Percentiles rank a stretch among this genome's conserved stretches.
Conservation (phyloP, 805 yeast species). For the Grigorovia humatica region DNA sequence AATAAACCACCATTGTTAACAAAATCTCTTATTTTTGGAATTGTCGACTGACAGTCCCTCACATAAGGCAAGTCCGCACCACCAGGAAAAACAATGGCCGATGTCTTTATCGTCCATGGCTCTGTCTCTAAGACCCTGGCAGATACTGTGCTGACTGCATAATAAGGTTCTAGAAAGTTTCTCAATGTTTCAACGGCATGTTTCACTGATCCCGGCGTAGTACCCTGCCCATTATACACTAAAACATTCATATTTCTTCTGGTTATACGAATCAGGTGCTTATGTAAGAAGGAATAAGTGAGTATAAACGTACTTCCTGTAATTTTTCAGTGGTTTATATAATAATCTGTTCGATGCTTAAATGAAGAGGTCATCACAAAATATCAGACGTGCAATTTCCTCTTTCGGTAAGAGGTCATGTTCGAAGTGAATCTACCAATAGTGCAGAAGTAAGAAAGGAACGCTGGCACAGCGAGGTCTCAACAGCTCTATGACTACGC, state of each 20-base stretch:
- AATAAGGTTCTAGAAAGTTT: constrained; percentile 68
- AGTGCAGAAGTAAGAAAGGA: neutral
- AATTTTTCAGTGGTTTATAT: neutral
- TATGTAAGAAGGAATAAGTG: neutral
- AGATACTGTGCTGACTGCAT: constrained; percentile 70
- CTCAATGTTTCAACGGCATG: constrained; percentile 74
- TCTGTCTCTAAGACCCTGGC: constrained; percentile 56
- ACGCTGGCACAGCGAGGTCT: no score
- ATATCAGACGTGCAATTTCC: neutral
- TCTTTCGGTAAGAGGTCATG: neutral
- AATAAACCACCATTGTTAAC: constrained; percentile 70
- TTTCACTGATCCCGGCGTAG: constrained; percentile 77
- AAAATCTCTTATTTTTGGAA: constrained; percentile 48
- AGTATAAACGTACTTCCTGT: neutral
- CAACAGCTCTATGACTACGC: no score
- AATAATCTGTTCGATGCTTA: neutral
- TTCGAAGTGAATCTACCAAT: neutral
- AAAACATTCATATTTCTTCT: constrained; percentile 51
- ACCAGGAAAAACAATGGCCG: constrained; percentile 82
- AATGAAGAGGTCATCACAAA: no score
- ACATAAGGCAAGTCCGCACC: constrained; percentile 94
- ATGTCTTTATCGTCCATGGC: constrained; percentile 80
- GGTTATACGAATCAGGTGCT: neutral
- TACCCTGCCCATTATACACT: constrained; percentile 68
- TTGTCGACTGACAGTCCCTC: constrained; percentile 56